Percentiles rank a stretch among this genome's conserved stretches.
These are phyloP conservation scores for Sporisorium exsertum DNA, from an alignment of 1,284 basidiomycete genomes.

Conservation along the genomic window DNA sequence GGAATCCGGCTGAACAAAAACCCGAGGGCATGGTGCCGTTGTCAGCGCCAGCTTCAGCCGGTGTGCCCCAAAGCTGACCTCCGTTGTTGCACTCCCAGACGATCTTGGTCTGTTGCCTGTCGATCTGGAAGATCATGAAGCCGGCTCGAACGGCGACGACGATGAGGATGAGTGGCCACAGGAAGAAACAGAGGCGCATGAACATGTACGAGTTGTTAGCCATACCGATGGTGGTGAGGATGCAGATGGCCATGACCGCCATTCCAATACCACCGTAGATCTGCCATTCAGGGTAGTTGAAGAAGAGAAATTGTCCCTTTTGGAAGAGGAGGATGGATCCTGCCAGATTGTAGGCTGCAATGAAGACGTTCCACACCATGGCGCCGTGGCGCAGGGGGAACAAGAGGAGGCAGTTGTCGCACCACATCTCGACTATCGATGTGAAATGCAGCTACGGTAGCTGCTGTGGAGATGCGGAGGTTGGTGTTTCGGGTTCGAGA, in stretches of 20 bases:
- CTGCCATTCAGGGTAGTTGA: slow-evolving; percentile 76
- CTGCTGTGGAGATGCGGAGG: not conserved
- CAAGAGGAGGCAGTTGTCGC: slow-evolving; percentile 62
- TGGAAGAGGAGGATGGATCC: slow-evolving; percentile 78
- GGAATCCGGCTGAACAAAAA: slow-evolving; percentile 77
- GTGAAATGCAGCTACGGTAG: not conserved
- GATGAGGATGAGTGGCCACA: slow-evolving; percentile 81
- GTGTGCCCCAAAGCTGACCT: slow-evolving; percentile 77
- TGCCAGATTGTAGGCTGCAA: slow-evolving; percentile 77
- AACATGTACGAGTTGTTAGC: slow-evolving; percentile 80
- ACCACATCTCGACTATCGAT: slow-evolving; percentile 40
- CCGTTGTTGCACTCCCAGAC: slow-evolving; percentile 80
- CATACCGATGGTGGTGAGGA: slow-evolving; percentile 76
- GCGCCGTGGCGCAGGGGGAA: slow-evolving; percentile 72
- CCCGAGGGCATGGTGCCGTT: slow-evolving; percentile 73
- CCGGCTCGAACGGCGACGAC: slow-evolving; percentile 77
- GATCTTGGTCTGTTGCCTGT: slow-evolving; percentile 73
- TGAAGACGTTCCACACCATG: slow-evolving; percentile 78
- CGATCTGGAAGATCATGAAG: slow-evolving; percentile 74
- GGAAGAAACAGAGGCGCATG: slow-evolving; percentile 77
- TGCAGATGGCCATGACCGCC: slow-evolving; percentile 74
- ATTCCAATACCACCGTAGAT: slow-evolving; percentile 81
- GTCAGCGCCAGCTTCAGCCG: slow-evolving; percentile 71
- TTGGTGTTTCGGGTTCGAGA: not conserved
- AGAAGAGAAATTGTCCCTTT: slow-evolving; percentile 78